Conservation (phyloP, 768 basidiomycete genomes). For the Astraeus odoratus region DNA sequence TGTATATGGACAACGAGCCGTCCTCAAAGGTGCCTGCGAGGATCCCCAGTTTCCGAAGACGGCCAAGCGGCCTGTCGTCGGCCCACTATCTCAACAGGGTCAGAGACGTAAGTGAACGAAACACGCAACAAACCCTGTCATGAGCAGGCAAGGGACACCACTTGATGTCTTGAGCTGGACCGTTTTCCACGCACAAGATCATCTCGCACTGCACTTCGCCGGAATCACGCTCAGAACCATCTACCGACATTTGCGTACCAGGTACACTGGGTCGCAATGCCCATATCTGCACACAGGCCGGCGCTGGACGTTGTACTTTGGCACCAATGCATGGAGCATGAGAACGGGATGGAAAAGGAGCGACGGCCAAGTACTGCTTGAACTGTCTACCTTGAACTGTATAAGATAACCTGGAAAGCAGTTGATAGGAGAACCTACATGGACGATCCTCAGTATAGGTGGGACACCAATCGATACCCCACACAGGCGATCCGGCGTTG, state of each 20-base stretch:
- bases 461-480: conserved; percentile 93
- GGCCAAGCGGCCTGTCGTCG: conserved; percentile 10
- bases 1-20: conserved; percentile 73
- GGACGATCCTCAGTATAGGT: conserved; percentile 50
- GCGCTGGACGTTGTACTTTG: conserved; percentile 45
- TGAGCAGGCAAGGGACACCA: conserved; percentile 92
- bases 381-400: conserved; percentile 38
- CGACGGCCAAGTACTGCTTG: conserved; percentile 81
- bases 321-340: conserved; percentile 64
- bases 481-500: conserved; percentile 85
- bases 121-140: conserved; percentile 38
- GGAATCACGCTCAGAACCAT: conserved; percentile 7
- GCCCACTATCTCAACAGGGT: conserved; percentile 16
- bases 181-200: conserved; percentile 77
- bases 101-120: not conserved
- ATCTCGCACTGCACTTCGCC: conserved; percentile 66
- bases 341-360: conserved; percentile 58
- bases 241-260: conserved; percentile 9
- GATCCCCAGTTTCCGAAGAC: conserved; percentile 64
- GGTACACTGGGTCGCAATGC: conserved; percentile 29
- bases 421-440: conserved; percentile 32
- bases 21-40: conserved; percentile 84
- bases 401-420: not conserved
- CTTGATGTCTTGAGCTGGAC: conserved; percentile 73
- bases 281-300: conserved; percentile 88